These are phyloP conservation scores for Debaryomyces coudertii DNA, from an alignment of 1,139 yeast species.

Conservation along the genomic window DNA sequence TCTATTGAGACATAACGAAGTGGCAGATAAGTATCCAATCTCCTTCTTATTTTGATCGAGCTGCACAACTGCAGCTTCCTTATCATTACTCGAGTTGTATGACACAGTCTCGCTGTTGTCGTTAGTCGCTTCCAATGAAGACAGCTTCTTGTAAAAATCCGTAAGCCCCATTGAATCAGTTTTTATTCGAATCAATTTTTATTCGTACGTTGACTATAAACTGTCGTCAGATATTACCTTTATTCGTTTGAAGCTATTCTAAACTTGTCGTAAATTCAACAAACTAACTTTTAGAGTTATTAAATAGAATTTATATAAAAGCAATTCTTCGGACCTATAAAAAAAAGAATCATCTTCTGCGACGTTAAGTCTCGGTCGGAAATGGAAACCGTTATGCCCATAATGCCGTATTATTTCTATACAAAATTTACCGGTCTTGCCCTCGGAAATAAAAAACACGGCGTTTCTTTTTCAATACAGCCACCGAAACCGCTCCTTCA, in stretches of 20 bases:
- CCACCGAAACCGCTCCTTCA: background rate
- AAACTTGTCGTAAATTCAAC: background rate
- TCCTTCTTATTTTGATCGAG: conserved; percentile 56
- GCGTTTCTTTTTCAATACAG: conserved; percentile 5
- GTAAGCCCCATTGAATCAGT: conserved; percentile 9
- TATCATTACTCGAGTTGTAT: conserved; percentile 18
- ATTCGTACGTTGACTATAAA: background rate
- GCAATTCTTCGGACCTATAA: background rate
- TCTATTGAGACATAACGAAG: conserved; percentile 72
- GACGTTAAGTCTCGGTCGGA: background rate
- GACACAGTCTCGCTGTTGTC: conserved; percentile 10
- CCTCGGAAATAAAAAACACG: conserved; percentile 4
- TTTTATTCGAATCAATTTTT: background rate
- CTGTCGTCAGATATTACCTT: background rate
- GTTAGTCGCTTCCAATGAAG: conserved; percentile 4
- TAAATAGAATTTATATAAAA: background rate
- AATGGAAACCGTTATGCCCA: background rate
- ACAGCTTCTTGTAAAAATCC: conserved; percentile 10
- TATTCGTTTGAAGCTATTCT: background rate
- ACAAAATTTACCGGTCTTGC: background rate
- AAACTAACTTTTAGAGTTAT: background rate
- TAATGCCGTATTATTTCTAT: background rate
- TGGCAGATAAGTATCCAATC: conserved; percentile 69
- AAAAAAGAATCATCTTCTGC: background rate
- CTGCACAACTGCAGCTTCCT: conserved; percentile 41